phyloP scores from a whole-genome alignment of 768 basidiomycete genomes.

The Macrocybe gigantea region DNA sequence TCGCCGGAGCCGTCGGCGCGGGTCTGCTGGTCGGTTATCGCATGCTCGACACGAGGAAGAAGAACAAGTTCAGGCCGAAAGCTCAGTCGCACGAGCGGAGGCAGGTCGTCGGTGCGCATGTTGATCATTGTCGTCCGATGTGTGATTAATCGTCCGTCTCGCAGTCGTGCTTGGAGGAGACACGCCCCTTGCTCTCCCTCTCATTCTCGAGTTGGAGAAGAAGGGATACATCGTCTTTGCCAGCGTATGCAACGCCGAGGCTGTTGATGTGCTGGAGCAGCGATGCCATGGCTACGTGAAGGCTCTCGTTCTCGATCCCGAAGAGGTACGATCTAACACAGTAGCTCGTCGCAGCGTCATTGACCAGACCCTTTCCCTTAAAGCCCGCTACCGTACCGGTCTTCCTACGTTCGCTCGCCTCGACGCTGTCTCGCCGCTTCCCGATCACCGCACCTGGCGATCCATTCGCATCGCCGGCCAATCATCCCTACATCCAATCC shows the following conservation, averaged over 20 bases:
- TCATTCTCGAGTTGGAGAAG: constrained; percentile 69
- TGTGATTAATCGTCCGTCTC: constrained; percentile 2
- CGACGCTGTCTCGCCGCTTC: constrained; percentile 77
- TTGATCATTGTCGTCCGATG: not conserved
- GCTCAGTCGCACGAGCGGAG: constrained; percentile 46
- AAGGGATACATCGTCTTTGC: constrained; percentile 81
- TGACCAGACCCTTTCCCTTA: constrained; percentile 2
- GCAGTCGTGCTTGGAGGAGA: constrained; percentile 82
- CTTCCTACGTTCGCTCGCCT: constrained; percentile 77
- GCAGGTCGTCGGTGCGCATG: constrained; percentile 62
- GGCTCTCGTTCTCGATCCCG: constrained; percentile 76
- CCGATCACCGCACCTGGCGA: constrained; percentile 77
- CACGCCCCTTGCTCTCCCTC: constrained; percentile 59
- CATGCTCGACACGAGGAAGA: constrained; percentile 21
- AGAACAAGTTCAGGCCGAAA: constrained; percentile 38
- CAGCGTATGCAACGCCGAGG: constrained; percentile 66
- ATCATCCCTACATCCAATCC: constrained; percentile 70
- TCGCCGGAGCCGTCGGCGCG: constrained; percentile 52
- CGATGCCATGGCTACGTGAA: constrained; percentile 71
- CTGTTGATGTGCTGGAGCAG: constrained; percentile 58
- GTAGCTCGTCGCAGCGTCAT: not conserved
- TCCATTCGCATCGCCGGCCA: constrained; percentile 62
- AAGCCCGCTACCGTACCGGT: constrained; percentile 68
- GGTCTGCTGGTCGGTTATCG: constrained; percentile 59
- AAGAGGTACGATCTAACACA: constrained; percentile 43